Conservation (phyloP, 2,329 filamentous ascomycete genomes). For the Claviceps sp. region DNA sequence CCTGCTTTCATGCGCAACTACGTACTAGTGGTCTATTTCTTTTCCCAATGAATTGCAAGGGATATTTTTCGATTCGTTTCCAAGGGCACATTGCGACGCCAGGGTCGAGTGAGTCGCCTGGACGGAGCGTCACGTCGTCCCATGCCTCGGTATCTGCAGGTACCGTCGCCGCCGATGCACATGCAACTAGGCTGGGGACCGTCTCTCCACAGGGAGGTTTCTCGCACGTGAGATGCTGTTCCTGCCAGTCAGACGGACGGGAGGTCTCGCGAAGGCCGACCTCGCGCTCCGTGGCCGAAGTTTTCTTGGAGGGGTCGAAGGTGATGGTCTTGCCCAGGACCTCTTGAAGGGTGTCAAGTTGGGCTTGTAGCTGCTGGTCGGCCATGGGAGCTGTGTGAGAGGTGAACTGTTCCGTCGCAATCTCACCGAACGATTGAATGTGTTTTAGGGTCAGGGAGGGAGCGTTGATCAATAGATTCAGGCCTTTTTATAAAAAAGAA, state of each 20-base stretch:
- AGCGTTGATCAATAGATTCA: background rate
- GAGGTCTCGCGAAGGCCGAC: background rate
- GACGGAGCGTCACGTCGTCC: conserved; percentile 12
- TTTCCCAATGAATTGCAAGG: conserved; percentile 43
- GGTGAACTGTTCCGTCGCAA: background rate
- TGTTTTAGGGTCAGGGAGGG: background rate
- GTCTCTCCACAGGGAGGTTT: background rate
- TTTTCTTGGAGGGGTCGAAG: background rate
- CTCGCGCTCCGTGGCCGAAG: background rate
- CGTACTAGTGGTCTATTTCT: conserved; percentile 34
- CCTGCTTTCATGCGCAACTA: background rate
- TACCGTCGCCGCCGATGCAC: background rate
- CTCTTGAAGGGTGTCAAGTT: conserved; percentile 8
- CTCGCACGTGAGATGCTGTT: background rate
- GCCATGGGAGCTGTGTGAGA: background rate
- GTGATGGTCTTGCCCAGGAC: conserved; percentile 7
- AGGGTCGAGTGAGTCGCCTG: conserved; percentile 13
- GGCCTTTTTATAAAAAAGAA: background rate
- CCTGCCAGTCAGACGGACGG: background rate
- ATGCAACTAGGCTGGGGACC: background rate
- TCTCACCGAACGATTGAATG: background rate
- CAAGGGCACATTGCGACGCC: conserved; percentile 33
- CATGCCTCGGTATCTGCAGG: conserved; percentile 3
- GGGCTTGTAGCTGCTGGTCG: conserved; percentile 4
- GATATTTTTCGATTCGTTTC: conserved; percentile 42